Evolutionary conservation across 495 filamentous ascomycete genomes (phyloP).

Genomic region (Hypoxylon fragiforme): DNA sequence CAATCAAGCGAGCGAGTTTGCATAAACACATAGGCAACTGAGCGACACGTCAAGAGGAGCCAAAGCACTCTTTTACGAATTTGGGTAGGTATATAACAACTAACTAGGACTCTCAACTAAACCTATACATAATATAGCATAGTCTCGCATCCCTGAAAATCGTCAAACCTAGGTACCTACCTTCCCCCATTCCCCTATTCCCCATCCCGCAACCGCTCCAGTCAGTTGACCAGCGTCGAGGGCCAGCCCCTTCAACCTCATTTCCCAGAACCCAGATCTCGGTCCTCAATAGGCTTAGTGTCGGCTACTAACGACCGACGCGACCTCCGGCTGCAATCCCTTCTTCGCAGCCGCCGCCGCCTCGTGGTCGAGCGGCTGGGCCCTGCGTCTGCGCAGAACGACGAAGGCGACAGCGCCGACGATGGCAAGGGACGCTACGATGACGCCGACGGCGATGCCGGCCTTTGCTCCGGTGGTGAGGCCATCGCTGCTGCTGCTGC

Average conservation of each 20-base stretch:
- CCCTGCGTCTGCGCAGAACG: conserved; percentile 27
- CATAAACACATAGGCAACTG: no score
- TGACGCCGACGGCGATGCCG: conserved; percentile 51
- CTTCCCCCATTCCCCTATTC: background rate
- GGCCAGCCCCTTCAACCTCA: no score
- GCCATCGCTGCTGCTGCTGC: conserved; percentile 25
- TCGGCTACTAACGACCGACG: conserved; percentile 31
- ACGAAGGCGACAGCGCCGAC: conserved; percentile 29
- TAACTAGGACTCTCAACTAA: background rate
- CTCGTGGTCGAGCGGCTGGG: conserved; percentile 14
- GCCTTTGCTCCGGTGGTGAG: conserved; percentile 51
- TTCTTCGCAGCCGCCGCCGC: conserved; percentile 3
- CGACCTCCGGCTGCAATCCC: conserved; percentile 20
- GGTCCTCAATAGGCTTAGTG: no score
- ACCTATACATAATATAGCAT: background rate
- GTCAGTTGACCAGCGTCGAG: no score
- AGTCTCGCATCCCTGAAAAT: conserved; percentile 6
- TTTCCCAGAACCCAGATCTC: no score
- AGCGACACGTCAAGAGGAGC: no score
- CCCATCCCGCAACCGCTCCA: background rate
- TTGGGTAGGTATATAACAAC: background rate
- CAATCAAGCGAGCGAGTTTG: no score
- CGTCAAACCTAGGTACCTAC: background rate
- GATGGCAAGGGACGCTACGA: conserved; percentile 42
- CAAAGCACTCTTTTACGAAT: background rate